A percentile compares a stretch with the other conserved stretches of the same genome.
Evolutionary conservation across 495 filamentous ascomycete genomes (phyloP).

Genomic region (Aspergillus conjunctus): DNA sequence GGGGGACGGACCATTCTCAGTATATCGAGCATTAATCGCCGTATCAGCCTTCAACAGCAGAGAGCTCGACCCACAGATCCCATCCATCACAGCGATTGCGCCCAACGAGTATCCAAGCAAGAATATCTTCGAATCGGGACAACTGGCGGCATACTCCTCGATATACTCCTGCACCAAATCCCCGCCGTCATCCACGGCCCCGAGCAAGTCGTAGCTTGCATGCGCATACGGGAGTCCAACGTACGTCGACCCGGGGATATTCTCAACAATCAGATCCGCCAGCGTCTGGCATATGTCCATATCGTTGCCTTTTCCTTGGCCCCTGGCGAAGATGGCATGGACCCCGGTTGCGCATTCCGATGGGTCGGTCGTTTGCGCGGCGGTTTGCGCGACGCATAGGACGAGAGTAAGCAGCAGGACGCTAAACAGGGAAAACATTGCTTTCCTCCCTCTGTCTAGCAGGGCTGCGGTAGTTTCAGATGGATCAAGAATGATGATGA

Average conservation of each 20-base stretch:
- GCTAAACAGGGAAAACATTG: background rate
- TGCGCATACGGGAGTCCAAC: background rate
- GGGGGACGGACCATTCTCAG: background rate
- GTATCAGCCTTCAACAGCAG: background rate
- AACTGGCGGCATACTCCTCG: background rate
- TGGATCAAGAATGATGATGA: too few species aligned
- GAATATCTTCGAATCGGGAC: background rate
- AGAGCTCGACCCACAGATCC: background rate
- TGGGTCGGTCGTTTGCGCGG: background rate
- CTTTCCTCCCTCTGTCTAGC: background rate
- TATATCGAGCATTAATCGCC: background rate
- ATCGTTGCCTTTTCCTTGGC: background rate
- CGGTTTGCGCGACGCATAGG: background rate
- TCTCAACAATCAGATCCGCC: background rate
- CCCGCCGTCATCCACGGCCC: background rate
- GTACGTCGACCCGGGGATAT: background rate
- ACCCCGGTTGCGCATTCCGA: background rate
- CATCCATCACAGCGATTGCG: background rate
- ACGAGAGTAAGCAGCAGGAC: background rate
- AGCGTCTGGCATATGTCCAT: background rate
- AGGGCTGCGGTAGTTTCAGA: background rate
- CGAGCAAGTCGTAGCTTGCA: background rate
- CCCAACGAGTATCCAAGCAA: background rate
- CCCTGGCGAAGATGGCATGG: background rate
- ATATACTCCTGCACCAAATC: background rate